These are phyloP conservation scores for Pezicula radicicola DNA, from an alignment of 2,329 filamentous ascomycete genomes.

Conservation along the genomic window DNA sequence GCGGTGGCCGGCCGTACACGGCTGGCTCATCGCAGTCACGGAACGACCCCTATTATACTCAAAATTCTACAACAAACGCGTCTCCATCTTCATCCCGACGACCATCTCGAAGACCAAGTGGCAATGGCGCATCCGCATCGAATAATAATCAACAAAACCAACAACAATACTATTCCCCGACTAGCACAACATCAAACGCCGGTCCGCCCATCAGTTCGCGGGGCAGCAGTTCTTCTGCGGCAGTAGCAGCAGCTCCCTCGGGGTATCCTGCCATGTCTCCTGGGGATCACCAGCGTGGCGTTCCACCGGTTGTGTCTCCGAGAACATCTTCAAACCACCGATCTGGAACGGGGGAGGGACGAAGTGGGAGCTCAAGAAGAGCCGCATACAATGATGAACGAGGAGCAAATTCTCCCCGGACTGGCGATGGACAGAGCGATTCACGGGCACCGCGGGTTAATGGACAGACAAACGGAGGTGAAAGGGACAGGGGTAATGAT, in stretches of 20 bases:
- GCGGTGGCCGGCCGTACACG: conserved; percentile 47
- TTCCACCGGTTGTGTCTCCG: conserved; percentile 72
- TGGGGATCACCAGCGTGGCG: conserved; percentile 54
- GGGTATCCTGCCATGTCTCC: conserved; percentile 24
- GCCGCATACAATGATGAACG: conserved; percentile 20
- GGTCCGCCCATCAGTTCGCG: conserved; percentile 13
- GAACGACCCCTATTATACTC: conserved; percentile 48
- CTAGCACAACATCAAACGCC: conserved; percentile 14
- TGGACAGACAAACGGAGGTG: conserved; percentile 37
- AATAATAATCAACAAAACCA: conserved; percentile 20
- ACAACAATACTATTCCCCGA: conserved; percentile 25
- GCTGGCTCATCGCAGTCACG: conserved; percentile 49
- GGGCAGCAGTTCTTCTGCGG: conserved; percentile 33
- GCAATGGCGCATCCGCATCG: conserved; percentile 37
- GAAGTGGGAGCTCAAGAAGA: conserved; percentile 16
- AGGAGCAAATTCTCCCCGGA: conserved; percentile 12
- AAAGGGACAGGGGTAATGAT: conserved; percentile 31
- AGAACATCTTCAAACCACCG: conserved; percentile 75
- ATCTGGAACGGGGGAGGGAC: conserved; percentile 16
- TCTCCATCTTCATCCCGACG: conserved; percentile 49
- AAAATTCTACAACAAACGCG: conserved; percentile 27
- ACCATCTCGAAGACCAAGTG: conserved; percentile 51
- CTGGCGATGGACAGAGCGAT: conserved; percentile 20
- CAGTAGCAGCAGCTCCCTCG: conserved; percentile 40
- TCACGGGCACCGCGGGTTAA: conserved; percentile 31